Evolutionary conservation across 192 early-diverging fungal species (phyloP), one percentile per base, ranked within the genome.

Genomic region (Coemansia sp.): DNA sequence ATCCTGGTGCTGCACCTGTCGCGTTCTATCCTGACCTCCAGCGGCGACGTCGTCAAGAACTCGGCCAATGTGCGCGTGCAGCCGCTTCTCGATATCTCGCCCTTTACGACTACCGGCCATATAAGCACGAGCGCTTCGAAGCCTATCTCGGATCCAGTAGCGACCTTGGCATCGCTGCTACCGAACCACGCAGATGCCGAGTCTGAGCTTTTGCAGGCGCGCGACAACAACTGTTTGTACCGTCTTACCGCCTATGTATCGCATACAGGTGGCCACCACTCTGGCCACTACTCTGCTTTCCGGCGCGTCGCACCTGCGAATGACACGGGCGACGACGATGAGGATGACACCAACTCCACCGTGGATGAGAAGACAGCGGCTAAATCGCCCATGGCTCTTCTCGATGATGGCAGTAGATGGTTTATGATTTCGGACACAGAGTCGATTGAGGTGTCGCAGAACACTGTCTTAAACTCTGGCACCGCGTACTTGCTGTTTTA

Each of bases 241-340:
- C 80, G 80, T 9, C 71, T 97, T 13, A 78, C 66, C 24, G 81
- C 91, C 9, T 85, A 93, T 4, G 84, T 97, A 19, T 76, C 93
- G 2, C 95, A 98, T 57, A 72, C 82, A 20, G 95, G 95, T 5
- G 72, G 66, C 1, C 95, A 98, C 64, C 80, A 94, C 32, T 85
- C 81, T 3, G 95, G 95, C 6, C 95, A 98, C 50, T 98, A 91
- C 80, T 80, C 89, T 23, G 86, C 91, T 0, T 95, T 93, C 60
- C 80, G 94, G 18, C 65, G 84, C 3, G 80, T 85, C 3, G 18
- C 40, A 8, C 25, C 41, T 10, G 24, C 15, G 13, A 11, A 32
- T 11, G 30, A 32, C 6, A 32, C 6, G 5, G 30, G 30, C 13
- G 34, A 14, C 40, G 22, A 29, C 8, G 22, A 46, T 5, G 18